A percentile compares a stretch with the other conserved stretches of the same genome.
These are phyloP conservation scores for Adansonia rubrostipa DNA, from an alignment of 441 rosid species.

Conservation along the genomic window DNA sequence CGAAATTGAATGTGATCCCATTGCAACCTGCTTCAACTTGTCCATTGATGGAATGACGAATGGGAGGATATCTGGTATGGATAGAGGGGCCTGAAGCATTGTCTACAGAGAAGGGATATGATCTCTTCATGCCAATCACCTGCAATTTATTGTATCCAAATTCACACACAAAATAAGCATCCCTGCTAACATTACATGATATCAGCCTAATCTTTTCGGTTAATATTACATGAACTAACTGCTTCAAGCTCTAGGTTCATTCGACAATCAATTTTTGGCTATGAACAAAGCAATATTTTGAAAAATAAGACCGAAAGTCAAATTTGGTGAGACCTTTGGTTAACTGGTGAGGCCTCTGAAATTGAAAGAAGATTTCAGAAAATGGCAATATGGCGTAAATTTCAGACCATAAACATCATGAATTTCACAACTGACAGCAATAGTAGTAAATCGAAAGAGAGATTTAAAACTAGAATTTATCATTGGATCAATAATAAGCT, in stretches of 20 bases:
- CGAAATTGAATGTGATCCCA: constrained; percentile 30
- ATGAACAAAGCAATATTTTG: too few relatives aligned
- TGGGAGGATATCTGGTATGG: constrained; percentile 36
- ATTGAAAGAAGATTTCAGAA: not conserved
- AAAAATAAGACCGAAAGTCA: too few relatives aligned
- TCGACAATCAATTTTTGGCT: too few relatives aligned
- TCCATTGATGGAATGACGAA: constrained; percentile 35
- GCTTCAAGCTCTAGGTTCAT: too few relatives aligned
- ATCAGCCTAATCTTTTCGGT: too few relatives aligned
- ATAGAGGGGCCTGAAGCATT: constrained; percentile 37
- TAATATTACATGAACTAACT: too few relatives aligned
- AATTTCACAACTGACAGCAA: not conserved
- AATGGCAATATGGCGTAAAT: not conserved
- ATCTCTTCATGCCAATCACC: constrained; percentile 60
- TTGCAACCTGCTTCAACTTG: constrained; percentile 40
- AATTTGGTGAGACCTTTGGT: too few relatives aligned
- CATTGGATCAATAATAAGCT: not conserved
- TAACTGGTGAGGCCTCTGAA: not conserved
- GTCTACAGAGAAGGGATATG: constrained; percentile 49
- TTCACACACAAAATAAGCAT: too few relatives aligned
- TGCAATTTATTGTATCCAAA: constrained; percentile 22
- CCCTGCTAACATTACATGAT: too few relatives aligned
- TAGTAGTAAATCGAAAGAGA: not conserved
- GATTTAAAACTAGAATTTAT: not conserved
- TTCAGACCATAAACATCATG: not conserved